Evolutionary conservation across 345 rosid species (phyloP).

Genomic region (Salix purpurea): DNA sequence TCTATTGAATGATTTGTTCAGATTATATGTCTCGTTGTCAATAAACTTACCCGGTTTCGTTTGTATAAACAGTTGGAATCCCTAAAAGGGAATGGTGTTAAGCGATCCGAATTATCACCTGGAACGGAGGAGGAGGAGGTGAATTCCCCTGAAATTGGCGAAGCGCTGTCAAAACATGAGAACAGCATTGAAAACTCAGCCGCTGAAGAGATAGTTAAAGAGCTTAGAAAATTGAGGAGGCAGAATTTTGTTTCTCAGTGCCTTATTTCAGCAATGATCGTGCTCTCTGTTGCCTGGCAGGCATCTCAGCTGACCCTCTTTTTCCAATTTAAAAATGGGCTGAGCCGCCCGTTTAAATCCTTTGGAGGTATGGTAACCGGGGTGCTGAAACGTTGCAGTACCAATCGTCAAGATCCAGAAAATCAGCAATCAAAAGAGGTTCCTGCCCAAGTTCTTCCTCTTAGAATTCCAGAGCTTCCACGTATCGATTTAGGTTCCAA

Average conservation of each 20-base stretch:
- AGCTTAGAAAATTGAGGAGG: slow-evolving; percentile 51
- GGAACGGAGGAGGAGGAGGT: slow-evolving; percentile 13
- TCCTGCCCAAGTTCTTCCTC: slow-evolving; percentile 4
- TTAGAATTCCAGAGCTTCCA: slow-evolving; percentile 49
- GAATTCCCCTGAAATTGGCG: slow-evolving; percentile 12
- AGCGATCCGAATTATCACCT: slow-evolving; percentile 3
- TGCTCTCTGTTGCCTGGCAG: slow-evolving; percentile 70
- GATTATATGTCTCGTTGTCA: neutral
- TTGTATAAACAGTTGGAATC: slow-evolving; percentile 42
- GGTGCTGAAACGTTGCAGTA: slow-evolving; percentile 24
- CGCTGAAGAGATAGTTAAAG: slow-evolving; percentile 50
- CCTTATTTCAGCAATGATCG: slow-evolving; percentile 61
- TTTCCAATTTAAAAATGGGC: slow-evolving; percentile 47
- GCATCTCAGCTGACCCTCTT: slow-evolving; percentile 65
- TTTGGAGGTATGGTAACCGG: slow-evolving; percentile 45
- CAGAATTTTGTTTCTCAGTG: slow-evolving; percentile 70
- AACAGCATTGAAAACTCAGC: slow-evolving; percentile 4
- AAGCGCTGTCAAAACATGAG: neutral
- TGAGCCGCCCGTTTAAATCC: slow-evolving; percentile 63
- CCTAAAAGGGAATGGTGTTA: slow-evolving; percentile 20
- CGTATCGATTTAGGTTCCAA: slow-evolving; percentile 31
- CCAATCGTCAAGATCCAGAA: slow-evolving; percentile 1
- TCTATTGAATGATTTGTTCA: neutral
- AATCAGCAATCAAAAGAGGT: slow-evolving; percentile 13
- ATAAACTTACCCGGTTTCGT: neutral